A percentile compares a stretch with the other conserved stretches of the same genome.
Conservation (phyloP, 2,329 filamentous ascomycete genomes). For the Diaporthe sp. region DNA sequence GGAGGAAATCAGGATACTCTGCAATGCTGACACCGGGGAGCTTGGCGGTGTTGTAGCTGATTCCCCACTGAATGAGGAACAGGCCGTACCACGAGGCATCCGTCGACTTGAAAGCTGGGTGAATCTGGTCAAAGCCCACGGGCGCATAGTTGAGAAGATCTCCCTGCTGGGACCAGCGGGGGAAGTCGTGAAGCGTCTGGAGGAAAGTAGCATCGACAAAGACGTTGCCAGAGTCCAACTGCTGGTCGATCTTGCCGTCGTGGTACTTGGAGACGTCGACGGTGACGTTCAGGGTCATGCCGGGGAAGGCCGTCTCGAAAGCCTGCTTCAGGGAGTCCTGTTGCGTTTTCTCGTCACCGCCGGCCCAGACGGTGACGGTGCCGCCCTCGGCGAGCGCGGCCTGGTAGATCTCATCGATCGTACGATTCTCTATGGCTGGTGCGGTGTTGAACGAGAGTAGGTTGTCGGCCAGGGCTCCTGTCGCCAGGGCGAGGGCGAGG, state of each 20-base stretch:
- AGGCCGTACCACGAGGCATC: conserved; percentile 59
- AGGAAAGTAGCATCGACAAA: conserved; percentile 62
- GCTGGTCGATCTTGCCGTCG: conserved; percentile 60
- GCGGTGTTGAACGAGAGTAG: conserved; percentile 13
- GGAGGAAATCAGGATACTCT: conserved; percentile 59
- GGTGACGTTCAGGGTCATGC: conserved; percentile 65
- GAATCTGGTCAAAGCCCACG: conserved; percentile 58
- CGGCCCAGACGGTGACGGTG: conserved; percentile 61
- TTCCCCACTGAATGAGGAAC: conserved; percentile 54
- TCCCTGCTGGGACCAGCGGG: conserved; percentile 63
- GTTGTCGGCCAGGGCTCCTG: conserved; percentile 24
- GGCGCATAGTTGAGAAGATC: conserved; percentile 65
- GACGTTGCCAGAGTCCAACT: conserved; percentile 54
- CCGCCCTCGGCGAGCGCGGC: conserved; percentile 63
- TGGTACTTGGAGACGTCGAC: conserved; percentile 71
- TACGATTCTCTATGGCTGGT: conserved; percentile 47
- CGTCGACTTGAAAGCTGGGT: conserved; percentile 57
- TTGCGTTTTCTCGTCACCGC: conserved; percentile 60
- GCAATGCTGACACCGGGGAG: conserved; percentile 42
- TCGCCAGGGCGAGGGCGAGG: conserved; percentile 15
- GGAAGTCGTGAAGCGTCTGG: conserved; percentile 66
- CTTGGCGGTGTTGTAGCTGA: conserved; percentile 54
- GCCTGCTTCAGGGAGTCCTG: conserved; percentile 55
- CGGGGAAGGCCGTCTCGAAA: conserved; percentile 63
- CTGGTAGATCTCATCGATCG: conserved; percentile 63